A percentile compares a stretch with the other conserved stretches of the same genome.
These are phyloP conservation scores for Penstemon eatonii DNA, from an alignment of 257 asterid genomes.

Conservation along the genomic window DNA sequence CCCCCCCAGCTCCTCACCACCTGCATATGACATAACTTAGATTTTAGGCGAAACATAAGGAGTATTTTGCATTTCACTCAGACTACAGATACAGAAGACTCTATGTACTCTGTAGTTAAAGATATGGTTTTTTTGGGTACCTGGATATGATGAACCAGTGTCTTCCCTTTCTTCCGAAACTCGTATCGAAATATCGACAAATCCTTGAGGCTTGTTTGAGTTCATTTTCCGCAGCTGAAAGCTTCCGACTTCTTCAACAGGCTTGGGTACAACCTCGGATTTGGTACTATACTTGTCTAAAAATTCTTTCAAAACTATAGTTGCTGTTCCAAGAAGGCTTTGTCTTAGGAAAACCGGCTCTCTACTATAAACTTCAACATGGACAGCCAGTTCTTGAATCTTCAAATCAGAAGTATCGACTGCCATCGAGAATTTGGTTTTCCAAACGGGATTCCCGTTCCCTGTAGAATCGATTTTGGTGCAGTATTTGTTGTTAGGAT, in stretches of 20 bases:
- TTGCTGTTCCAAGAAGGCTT: constrained; percentile 69
- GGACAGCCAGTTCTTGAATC: constrained; percentile 49
- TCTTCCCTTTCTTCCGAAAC: constrained; percentile 64
- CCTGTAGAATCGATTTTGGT: constrained; percentile 76
- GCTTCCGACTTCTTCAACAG: constrained; percentile 82
- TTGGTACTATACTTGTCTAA: constrained; percentile 51
- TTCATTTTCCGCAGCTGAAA: constrained; percentile 70
- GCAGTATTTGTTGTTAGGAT: constrained; percentile 69
- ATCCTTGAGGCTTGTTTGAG: constrained; percentile 67
- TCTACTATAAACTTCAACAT: constrained; percentile 76
- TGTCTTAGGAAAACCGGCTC: constrained; percentile 74
- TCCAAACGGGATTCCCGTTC: constrained; percentile 73
- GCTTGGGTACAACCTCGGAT: constrained; percentile 39
- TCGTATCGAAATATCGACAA: constrained; percentile 65
- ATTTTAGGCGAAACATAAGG: neutral
- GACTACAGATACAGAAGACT: neutral
- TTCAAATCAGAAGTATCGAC: constrained; percentile 47
- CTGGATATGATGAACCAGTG: constrained; percentile 34
- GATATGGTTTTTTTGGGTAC: constrained; percentile 2
- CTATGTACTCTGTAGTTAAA: neutral
- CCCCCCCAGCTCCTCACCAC: constrained; percentile 39
- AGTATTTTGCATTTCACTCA: too few species aligned
- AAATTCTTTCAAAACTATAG: constrained; percentile 68
- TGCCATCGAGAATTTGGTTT: constrained; percentile 55
- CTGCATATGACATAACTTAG: constrained; percentile 32